These are phyloP conservation scores for Cryptococcus floricola DNA, from an alignment of 1,284 basidiomycete genomes.

Conservation along the genomic window DNA sequence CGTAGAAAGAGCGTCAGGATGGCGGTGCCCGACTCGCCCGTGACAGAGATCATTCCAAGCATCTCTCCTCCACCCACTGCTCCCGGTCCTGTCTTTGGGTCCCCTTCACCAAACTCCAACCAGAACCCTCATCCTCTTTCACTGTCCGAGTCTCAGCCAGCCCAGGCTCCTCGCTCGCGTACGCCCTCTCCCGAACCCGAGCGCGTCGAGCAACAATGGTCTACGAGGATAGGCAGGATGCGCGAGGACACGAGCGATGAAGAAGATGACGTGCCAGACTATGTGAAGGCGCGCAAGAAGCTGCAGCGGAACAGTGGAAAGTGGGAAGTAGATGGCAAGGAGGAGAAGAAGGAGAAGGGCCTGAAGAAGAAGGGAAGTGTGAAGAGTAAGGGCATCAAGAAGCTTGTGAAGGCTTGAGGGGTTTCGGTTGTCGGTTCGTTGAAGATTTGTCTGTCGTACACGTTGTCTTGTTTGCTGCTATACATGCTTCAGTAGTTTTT, in stretches of 20 bases:
- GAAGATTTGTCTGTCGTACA: no score
- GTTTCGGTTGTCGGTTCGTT: no score
- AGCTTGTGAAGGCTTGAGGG: no score
- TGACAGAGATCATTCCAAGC: slow-evolving; percentile 9
- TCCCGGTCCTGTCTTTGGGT: slow-evolving; percentile 3
- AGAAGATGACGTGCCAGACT: slow-evolving; percentile 32
- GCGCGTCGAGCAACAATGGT: slow-evolving; percentile 27
- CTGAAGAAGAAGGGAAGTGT: slow-evolving; percentile 17
- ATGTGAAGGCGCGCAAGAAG: slow-evolving; percentile 34
- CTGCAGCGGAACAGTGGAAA: slow-evolving; percentile 32
- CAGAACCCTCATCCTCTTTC: no score
- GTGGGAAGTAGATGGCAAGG: slow-evolving; percentile 19
- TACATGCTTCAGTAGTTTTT: no score
- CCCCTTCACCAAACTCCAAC: background rate
- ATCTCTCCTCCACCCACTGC: background rate
- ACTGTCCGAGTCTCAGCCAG: no score
- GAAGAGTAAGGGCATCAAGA: slow-evolving; percentile 10
- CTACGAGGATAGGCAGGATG: slow-evolving; percentile 40
- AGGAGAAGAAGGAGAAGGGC: slow-evolving; percentile 2
- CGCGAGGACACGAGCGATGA: slow-evolving; percentile 45
- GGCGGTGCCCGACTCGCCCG: slow-evolving; percentile 38
- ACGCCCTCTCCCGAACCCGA: slow-evolving; percentile 13
- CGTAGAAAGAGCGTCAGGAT: slow-evolving; percentile 46
- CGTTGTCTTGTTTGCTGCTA: no score
- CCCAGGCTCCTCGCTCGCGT: slow-evolving; percentile 1